Base-by-base conservation (phyloP, 176 grass and related monocot species). In the Puccinellia tenuiflora region DNA sequence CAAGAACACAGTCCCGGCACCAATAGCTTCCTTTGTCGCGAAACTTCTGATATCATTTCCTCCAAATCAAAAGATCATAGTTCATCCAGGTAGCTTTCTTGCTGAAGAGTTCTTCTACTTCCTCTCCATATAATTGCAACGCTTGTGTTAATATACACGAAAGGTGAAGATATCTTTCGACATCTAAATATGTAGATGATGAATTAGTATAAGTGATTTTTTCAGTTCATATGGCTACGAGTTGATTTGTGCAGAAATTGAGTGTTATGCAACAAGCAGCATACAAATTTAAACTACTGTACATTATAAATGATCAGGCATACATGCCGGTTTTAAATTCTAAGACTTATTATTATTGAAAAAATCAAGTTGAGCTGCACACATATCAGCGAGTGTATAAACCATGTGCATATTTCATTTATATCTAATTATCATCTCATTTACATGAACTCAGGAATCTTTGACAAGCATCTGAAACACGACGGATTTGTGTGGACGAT, bases 401-500 rank as follows among this genome's bases (percentile, higher is more conserved):
- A 81, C 46, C 31, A 68, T 38, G 5, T 52, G 20, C 18, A 31
- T 12, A 53, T 84, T 20, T 74, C 11, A 54, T 2, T 74, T 80
- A 37, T 70, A 54, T 64, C 79, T 63, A 68, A 29, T n/a, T 15
- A 21, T 65, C 65, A 40, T 10, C 14, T 68, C 14, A 31, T 15
- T 42, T 79, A 5, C 66, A 83, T 34, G 77, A 80, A 46, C 89
- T 34, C 83, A 99, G 96, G 86, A 26, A 88, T 99, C 83, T 89
- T 92, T 37, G 88, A 99, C 85, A 99, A 96, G 52, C 87, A 85
- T 61, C 83, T 99, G 66, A 99, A 94, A 80, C 90, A 82, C 73
- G 96, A 99, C 35, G 91, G 94, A 81, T 99, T 99, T 88, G 83
- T 99, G 76, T 96, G 93, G 96, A 59, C 91, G 29, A 81, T 99